Conservation (phyloP, 116 monocot species). For the Papilionanthe hybrid region DNA sequence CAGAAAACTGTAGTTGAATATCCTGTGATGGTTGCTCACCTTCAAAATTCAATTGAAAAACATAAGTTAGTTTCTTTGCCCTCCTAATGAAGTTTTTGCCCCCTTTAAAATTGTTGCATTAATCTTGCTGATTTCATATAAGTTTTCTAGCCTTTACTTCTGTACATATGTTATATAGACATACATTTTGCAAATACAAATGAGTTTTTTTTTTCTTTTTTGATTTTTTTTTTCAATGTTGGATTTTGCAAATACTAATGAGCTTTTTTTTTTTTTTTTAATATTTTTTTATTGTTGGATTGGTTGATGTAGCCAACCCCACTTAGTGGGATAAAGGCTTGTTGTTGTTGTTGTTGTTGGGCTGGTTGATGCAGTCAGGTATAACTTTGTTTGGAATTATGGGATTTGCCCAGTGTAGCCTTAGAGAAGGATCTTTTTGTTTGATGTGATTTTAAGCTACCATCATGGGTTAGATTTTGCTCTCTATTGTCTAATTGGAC, state of each 20-base stretch:
- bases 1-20: constrained; percentile 39
- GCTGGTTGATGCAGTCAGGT: background rate
- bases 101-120: background rate
- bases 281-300: no score
- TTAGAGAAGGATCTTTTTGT: background rate
- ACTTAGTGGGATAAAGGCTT: no score
- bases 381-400: background rate
- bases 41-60: constrained; percentile 49
- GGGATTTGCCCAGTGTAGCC: background rate
- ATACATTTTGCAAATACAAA: background rate
- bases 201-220: background rate
- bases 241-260: background rate
- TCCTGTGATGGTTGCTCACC: constrained; percentile 38
- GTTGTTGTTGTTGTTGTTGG: no score
- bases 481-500: background rate
- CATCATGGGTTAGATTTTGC: background rate
- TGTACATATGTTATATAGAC: background rate
- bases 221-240: no score
- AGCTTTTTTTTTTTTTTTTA: background rate
- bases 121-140: background rate
- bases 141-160: background rate
- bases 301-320: background rate
- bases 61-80: constrained; percentile 42
- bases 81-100: background rate
- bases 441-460: background rate